phyloP scores from a whole-genome alignment of 2,329 filamentous ascomycete species.

The Sclerotinia borealis region DNA sequence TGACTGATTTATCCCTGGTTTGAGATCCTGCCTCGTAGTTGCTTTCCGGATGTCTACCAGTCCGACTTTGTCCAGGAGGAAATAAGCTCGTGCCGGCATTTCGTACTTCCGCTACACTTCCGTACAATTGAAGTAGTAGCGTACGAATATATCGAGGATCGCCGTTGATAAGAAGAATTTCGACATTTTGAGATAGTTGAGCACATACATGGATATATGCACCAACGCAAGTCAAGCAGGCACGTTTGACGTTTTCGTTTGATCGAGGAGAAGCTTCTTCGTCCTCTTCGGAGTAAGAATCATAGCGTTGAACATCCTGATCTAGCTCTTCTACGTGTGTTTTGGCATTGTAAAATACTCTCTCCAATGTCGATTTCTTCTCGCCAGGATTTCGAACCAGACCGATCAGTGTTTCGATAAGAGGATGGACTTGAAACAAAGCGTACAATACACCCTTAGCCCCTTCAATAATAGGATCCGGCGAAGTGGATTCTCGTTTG shows the following conservation, averaged over 20 bases:
- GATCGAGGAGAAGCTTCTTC: constrained; percentile 44
- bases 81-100: constrained; percentile 29
- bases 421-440: constrained; percentile 61
- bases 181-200: constrained; percentile 54
- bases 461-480: constrained; percentile 56
- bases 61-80: constrained; percentile 13
- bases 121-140: constrained; percentile 57
- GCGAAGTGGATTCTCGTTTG: constrained; percentile 53
- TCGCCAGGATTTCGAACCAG: constrained; percentile 54
- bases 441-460: constrained; percentile 63
- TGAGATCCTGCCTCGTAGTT: constrained; percentile 45
- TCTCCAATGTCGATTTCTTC: constrained; percentile 58
- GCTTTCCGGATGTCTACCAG: constrained; percentile 15
- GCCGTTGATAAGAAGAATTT: constrained; percentile 58
- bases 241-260: constrained; percentile 58
- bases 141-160: constrained; percentile 62
- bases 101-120: constrained; percentile 61
- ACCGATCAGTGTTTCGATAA: constrained; percentile 59
- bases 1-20: constrained; percentile 46
- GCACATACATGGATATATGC: constrained; percentile 62
- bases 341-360: constrained; percentile 63
- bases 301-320: constrained; percentile 57
- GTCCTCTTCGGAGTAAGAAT: constrained; percentile 45
- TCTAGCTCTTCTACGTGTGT: constrained; percentile 61
- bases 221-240: constrained; percentile 56